Evolutionary conservation across 768 basidiomycete genomes (phyloP), one percentile per base, ranked within the genome.

Genomic region (Tephrocybe sp.): DNA sequence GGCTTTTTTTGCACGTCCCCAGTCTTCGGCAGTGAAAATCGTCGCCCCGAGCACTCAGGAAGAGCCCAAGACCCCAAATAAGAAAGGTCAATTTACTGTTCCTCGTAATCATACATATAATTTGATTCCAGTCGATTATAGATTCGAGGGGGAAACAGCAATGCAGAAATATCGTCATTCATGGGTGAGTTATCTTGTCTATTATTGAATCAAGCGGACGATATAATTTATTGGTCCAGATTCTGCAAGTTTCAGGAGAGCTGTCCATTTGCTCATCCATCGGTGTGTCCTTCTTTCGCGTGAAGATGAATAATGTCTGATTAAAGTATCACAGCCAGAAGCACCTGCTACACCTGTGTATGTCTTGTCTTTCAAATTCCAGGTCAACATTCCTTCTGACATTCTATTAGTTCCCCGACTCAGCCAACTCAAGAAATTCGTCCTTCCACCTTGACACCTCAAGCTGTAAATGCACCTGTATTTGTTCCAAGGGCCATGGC

Each of bases 161-260:
- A 61, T 97, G 93, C 69, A 83, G 89, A 62, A 95, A 97, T 73
- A 83, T 94, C 44, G 72, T 88, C 65, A 94, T 95, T 55, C 88
- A 94, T 63, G 93, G 94, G 92, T 94, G 69, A 56, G 66, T 56
- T 34, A 12, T 12, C 16, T 24, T 11, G 30, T 31, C 30, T 30
- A 44, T 24, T 15, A 12, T 33, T 11, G 33, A 15, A 16, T 34
- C 13, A 13, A 19, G 18, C 16, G 27, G 41, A n/a, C 13, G 16
- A 38, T 15, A 19, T 42, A 11, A 46, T 36, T 33, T 13, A 22
- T 33, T 19, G 15, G 13, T 49, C n/a, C n/a, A 93, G 91, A 34
- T 84, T 76, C 49, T 94, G 92, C 73, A 86, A 88, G 71, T 91
- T 77, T 57, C 82, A 93, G 68, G 87, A 88, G 61, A 88, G 89